Evolutionary conservation across 148 eudicot species (phyloP), one percentile per base, ranked within the genome.

Genomic region (Pharnaceum exiguum): DNA sequence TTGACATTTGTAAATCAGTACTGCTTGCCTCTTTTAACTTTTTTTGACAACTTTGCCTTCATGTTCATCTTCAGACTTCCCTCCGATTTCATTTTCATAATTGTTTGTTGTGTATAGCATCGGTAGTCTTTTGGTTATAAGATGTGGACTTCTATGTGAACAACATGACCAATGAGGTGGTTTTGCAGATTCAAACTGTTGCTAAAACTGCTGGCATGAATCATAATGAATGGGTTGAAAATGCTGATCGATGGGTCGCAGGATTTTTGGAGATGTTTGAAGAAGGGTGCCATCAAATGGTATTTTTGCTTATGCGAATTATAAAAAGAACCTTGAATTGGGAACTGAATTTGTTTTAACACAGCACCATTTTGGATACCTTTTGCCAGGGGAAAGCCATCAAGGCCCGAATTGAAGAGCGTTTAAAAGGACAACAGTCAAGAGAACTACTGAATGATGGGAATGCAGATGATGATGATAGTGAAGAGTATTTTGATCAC

Each of bases 261-360:
- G 97, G 97, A 43, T 90, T 90, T 59, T 90, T 90, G 10, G 97
- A 90, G 76, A 90, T 87, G 95, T 90, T 90, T 63, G 97, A 90
- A 79, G 97, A 90, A 82, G 79, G 97, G 37, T 90, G 93, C 74
- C 97, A 90, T 74, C 87, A 82, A 59, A 76, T 72, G 71, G 73
- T 66, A 54, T 15, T 5, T 54, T 44, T 16, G 25, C 28, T 35
- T 0, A 13, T 32, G 1, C 36, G 16, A 28, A 16, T 4, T 21
- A 24, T 6, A 27, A 49, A 9, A 2, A 52, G 7, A 13, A 55
- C 56, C 2, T 39, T 15, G 12, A 11, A 7, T 2, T 7, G 23
- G 16, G 0, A 28, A 40, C n/a, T 24, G 1, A 27, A 48, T 7
- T 29, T 46, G 17, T 30, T 8, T 16, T 51, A 40, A 53, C 31